A percentile compares a stretch with the other conserved stretches of the same genome.
These are phyloP conservation scores for Coemansia sp. DNA, from an alignment of 192 early-diverging fungal genomes.

Conservation along the genomic window DNA sequence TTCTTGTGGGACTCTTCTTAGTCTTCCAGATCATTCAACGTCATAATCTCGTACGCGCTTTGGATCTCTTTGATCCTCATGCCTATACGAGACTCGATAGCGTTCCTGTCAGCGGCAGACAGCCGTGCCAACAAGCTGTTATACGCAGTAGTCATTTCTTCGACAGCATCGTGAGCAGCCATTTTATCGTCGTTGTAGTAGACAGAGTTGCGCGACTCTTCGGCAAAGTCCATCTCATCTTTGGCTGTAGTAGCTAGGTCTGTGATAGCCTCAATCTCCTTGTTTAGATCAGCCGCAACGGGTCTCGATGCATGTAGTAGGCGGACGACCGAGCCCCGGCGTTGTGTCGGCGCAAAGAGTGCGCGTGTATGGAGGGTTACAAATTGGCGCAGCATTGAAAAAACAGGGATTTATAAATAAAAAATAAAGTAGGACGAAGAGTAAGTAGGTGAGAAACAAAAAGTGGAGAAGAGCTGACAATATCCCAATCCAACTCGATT, in stretches of 20 bases:
- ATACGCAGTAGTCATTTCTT: conserved; percentile 39
- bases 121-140: conserved; percentile 28
- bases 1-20: conserved; percentile 4
- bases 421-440: neutral
- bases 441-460: neutral
- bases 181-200: conserved; percentile 54
- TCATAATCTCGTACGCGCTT: conserved; percentile 51
- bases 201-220: conserved; percentile 51
- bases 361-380: conserved; percentile 17
- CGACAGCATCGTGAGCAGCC: conserved; percentile 49
- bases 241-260: conserved; percentile 49
- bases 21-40: conserved; percentile 42
- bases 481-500: neutral
- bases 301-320: neutral
- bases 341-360: conserved; percentile 8
- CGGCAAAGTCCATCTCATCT: conserved; percentile 55
- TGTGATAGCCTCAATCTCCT: conserved; percentile 47
- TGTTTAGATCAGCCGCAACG: conserved; percentile 23
- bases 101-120: conserved; percentile 16
- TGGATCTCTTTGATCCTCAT: conserved; percentile 55
- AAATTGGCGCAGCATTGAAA: conserved; percentile 22
- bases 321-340: neutral
- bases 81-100: conserved; percentile 39
- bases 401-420: neutral
- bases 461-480: neutral